Conservation (phyloP, 805 yeast genomes). For the Debaryomyces tyrocola region DNA sequence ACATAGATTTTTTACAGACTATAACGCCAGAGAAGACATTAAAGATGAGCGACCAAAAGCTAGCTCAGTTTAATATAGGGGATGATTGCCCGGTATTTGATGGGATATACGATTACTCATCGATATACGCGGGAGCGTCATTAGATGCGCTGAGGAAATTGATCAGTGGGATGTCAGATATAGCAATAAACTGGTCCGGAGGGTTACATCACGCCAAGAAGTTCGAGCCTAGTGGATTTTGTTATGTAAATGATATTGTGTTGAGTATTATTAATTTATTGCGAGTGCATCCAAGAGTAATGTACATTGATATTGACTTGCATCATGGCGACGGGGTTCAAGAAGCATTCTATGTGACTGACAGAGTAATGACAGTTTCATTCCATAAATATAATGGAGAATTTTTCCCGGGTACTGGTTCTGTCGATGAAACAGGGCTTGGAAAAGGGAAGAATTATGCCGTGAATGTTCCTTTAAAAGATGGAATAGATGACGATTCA, state of each 20-base stretch:
- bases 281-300: slow-evolving; percentile 86
- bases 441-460: slow-evolving; percentile 88
- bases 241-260: slow-evolving; percentile 93
- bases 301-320: slow-evolving; percentile 90
- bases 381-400: slow-evolving; percentile 94
- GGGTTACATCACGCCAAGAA: slow-evolving; percentile 97
- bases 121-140: slow-evolving; percentile 90
- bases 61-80: slow-evolving; percentile 80
- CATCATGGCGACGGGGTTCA: slow-evolving; percentile 99
- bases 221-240: slow-evolving; percentile 91
- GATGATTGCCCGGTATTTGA: slow-evolving; percentile 95
- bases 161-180: slow-evolving; percentile 83
- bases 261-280: slow-evolving; percentile 81
- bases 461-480: slow-evolving; percentile 87
- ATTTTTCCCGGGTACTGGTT: slow-evolving; percentile 97
- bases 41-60: slow-evolving; percentile 55
- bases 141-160: slow-evolving; percentile 88
- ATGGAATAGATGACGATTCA: slow-evolving; percentile 93
- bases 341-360: slow-evolving; percentile 93
- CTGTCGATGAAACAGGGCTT: slow-evolving; percentile 82
- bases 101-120: slow-evolving; percentile 88
- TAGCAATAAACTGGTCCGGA: slow-evolving; percentile 95
- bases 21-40: slow-evolving; percentile 74
- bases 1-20: slow-evolving; percentile 69
- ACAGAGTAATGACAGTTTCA: slow-evolving; percentile 93